These are phyloP conservation scores for Helicostylum pulchrum DNA, from an alignment of 192 early-diverging fungal genomes.

Conservation along the genomic window DNA sequence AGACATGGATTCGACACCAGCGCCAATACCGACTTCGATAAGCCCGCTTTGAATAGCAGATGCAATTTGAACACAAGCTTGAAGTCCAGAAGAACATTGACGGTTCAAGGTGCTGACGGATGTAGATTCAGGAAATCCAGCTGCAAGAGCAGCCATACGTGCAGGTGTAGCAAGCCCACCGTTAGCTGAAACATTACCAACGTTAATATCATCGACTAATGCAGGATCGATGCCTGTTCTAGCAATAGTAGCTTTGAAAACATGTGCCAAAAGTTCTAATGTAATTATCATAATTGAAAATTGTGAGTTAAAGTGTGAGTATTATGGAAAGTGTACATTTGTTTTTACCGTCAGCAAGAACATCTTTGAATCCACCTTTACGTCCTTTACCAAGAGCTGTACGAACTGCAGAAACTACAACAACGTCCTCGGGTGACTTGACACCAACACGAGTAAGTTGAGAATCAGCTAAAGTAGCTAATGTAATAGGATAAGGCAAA, in stretches of 20 bases:
- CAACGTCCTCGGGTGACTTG: conserved; percentile 81
- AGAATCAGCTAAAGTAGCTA: conserved; percentile 19
- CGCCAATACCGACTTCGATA: conserved; percentile 92
- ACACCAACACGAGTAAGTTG: conserved; percentile 35
- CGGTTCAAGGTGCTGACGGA: conserved; percentile 86
- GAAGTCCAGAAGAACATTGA: conserved; percentile 92
- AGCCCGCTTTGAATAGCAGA: conserved; percentile 85
- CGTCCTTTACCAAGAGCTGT: conserved; percentile 71
- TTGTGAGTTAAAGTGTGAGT: no score
- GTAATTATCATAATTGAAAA: conserved; percentile 22
- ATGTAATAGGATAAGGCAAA: conserved; percentile 27
- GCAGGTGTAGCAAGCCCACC: conserved; percentile 88
- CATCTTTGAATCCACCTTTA: conserved; percentile 82
- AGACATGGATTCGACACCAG: conserved; percentile 94
- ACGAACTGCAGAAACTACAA: conserved; percentile 77
- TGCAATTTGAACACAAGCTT: conserved; percentile 84
- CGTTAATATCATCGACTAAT: conserved; percentile 87
- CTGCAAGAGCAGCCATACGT: conserved; percentile 89
- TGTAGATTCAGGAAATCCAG: conserved; percentile 84
- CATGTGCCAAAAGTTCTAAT: conserved; percentile 63
- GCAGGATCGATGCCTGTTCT: conserved; percentile 57
- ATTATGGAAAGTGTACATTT: no score
- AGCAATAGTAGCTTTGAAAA: conserved; percentile 64
- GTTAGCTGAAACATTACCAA: conserved; percentile 88
- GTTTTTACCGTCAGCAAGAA: conserved; percentile 62